Base-by-base conservation (phyloP, 2,329 filamentous ascomycete species). In the Elsinoe fawcettii region DNA sequence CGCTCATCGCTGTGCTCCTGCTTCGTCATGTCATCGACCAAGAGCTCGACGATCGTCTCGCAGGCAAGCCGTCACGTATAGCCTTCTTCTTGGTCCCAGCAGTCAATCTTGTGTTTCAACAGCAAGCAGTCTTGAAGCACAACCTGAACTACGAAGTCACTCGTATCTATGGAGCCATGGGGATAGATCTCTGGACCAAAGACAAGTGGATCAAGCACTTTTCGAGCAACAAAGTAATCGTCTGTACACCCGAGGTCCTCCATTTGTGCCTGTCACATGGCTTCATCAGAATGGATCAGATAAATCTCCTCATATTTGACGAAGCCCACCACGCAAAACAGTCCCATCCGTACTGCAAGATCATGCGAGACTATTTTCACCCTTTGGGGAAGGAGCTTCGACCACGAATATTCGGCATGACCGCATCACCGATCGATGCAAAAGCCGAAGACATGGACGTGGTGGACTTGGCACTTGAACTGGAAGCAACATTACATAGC, bases 261-360 rank as follows among this genome's bases (percentile, higher is more conserved):
- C 79, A 87, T 34, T 83, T 88, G 60, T 90, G 87, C 63, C 79
- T 99, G 2, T 80, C 85, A 61, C 86, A 87, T 64, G 86, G 87
- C 0, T 95, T 90, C 70, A 80, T 96, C 59, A 80, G 72, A 8
- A 96, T 99, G 74, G 75, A 82, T 16, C 82, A 87, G 63, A 90
- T 97, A 69, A 97, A 92, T 66, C 79, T 99, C 1, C 76, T 99
- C 36, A 84, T 97, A 59, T 96, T 99, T 63, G 93, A 99, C 66
- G 93, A 99, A 71, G 93, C 91, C 5, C 93, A 99, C 66, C 93
- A 97, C 66, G 84, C 92, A 0, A 99, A 99, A 72, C 95, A 92
- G 69, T 87, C 90, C 54, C 93, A 99, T 66, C 80, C 89, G 0
- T 99, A 96, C 67, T 89, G 92, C 59, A 80, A 78, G 25, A 93